phyloP scores from a whole-genome alignment of 164 flowering plant species.

The Euptelea pleiosperma region DNA sequence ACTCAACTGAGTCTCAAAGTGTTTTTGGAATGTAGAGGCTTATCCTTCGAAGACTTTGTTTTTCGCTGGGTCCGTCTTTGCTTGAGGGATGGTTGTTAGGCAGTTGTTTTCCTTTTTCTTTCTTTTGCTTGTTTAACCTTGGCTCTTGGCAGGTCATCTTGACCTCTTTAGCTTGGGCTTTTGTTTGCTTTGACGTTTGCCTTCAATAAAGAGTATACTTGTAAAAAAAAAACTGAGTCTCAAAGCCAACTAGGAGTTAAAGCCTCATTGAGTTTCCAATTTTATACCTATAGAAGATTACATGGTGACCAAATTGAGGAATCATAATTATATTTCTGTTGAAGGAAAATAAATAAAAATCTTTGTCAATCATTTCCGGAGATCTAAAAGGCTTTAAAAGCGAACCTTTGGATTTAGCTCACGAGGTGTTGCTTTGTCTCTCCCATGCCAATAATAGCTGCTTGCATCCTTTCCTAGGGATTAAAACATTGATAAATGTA shows the following conservation, averaged over 20 bases:
- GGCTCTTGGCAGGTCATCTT: too few species aligned
- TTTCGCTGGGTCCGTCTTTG: too few species aligned
- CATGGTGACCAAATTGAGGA: background rate
- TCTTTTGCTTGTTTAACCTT: too few species aligned
- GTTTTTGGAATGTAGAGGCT: too few species aligned
- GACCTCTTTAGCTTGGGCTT: too few species aligned
- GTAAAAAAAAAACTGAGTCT: background rate
- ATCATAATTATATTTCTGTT: background rate
- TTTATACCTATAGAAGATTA: background rate
- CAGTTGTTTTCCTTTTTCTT: too few species aligned
- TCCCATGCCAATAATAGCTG: slow-evolving; percentile 95
- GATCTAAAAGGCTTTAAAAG: slow-evolving; percentile 6
- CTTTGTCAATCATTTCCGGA: background rate
- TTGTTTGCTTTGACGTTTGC: too few species aligned
- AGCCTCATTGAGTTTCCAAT: too few species aligned
- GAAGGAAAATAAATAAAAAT: background rate
- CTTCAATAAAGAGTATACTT: too few species aligned
- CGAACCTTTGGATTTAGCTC: slow-evolving; percentile 93
- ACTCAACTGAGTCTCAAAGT: too few species aligned
- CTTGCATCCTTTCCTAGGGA: slow-evolving; percentile 54
- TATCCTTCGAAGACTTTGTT: too few species aligned
- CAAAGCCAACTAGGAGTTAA: background rate
- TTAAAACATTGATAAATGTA: background rate
- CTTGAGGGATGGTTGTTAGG: too few species aligned
- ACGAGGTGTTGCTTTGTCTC: slow-evolving; percentile 62